These are phyloP conservation scores for Lasiosphaeriaceae sp. DNA, from an alignment of 495 filamentous ascomycete species.

Conservation along the genomic window DNA sequence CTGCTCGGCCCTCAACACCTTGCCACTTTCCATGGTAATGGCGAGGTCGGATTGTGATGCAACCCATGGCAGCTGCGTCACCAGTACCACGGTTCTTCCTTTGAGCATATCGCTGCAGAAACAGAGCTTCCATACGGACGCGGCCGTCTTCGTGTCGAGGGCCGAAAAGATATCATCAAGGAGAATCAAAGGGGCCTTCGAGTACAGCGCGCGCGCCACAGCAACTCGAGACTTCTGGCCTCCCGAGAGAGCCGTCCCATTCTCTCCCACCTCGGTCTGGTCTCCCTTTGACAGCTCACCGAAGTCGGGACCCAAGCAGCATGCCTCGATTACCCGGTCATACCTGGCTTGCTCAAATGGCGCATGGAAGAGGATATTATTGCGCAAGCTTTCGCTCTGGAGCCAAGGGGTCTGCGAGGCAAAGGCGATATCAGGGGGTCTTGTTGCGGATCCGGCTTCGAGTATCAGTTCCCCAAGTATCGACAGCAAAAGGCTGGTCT, in stretches of 20 bases:
- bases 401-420: conserved; percentile 56
- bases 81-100: conserved; percentile 33
- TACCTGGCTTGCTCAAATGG: conserved; percentile 47
- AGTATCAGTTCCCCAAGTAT: conserved; percentile 59
- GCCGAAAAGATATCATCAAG: conserved; percentile 72
- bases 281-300: conserved; percentile 40
- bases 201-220: conserved; percentile 67
- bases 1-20: conserved; percentile 27
- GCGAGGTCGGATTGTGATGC: conserved; percentile 43
- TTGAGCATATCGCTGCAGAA: conserved; percentile 49
- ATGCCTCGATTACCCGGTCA: conserved; percentile 58
- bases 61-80: conserved; percentile 42
- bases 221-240: conserved; percentile 69
- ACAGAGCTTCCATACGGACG: conserved; percentile 44
- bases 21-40: conserved; percentile 40
- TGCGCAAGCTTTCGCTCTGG: conserved; percentile 49
- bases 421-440: conserved; percentile 49
- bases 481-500: conserved; percentile 58
- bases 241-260: conserved; percentile 64
- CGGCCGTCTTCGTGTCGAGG: conserved; percentile 49
- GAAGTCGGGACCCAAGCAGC: conserved; percentile 60
- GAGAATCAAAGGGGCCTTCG: conserved; percentile 56
- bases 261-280: conserved; percentile 63
- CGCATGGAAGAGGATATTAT: conserved; percentile 56
- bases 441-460: conserved; percentile 39